These are phyloP conservation scores for Pyrus pyrifolia DNA, from an alignment of 306 rosid genomes.

Conservation along the genomic window DNA sequence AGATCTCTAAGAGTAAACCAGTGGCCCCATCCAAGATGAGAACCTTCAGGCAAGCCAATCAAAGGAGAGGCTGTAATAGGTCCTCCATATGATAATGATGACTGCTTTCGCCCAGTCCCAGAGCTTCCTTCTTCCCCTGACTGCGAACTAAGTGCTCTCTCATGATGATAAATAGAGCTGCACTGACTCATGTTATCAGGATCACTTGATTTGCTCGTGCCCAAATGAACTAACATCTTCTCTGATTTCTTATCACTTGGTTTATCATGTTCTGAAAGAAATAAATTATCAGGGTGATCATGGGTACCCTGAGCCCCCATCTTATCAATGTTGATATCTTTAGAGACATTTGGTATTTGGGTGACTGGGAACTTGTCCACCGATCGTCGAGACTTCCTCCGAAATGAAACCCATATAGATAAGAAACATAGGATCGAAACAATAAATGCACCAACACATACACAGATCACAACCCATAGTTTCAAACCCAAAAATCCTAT, in stretches of 20 bases:
- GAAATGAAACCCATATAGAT: slow-evolving; percentile 72
- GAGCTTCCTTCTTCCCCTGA: slow-evolving; percentile 92
- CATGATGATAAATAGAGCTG: slow-evolving; percentile 75
- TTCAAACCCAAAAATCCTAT: slow-evolving; percentile 61
- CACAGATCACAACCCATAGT: slow-evolving; percentile 75
- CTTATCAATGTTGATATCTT: slow-evolving; percentile 79
- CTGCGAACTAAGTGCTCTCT: slow-evolving; percentile 68
- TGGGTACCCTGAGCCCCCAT: slow-evolving; percentile 54
- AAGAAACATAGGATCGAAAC: slow-evolving; percentile 62
- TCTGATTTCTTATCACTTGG: slow-evolving; percentile 56
- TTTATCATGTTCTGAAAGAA: slow-evolving; percentile 42
- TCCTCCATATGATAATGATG: slow-evolving; percentile 48
- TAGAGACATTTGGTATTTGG: slow-evolving; percentile 78
- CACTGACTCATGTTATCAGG: slow-evolving; percentile 70
- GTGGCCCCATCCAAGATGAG: slow-evolving; percentile 99
- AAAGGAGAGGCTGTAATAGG: slow-evolving; percentile 73
- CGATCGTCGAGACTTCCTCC: slow-evolving; percentile 72
- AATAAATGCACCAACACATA: slow-evolving; percentile 82
- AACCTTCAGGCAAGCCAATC: slow-evolving; percentile 81
- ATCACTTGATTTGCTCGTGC: slow-evolving; percentile 58
- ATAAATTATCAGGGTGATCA: slow-evolving; percentile 42
- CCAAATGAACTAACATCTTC: slow-evolving; percentile 52
- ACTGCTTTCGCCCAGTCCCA: slow-evolving; percentile 56
- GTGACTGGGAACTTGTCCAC: slow-evolving; percentile 43
- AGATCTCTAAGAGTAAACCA: slow-evolving; percentile 98